Evolutionary conservation across 2,329 filamentous ascomycete species (phyloP), one percentile per base, ranked within the genome.

Genomic region (Colletotrichum scovillei): DNA sequence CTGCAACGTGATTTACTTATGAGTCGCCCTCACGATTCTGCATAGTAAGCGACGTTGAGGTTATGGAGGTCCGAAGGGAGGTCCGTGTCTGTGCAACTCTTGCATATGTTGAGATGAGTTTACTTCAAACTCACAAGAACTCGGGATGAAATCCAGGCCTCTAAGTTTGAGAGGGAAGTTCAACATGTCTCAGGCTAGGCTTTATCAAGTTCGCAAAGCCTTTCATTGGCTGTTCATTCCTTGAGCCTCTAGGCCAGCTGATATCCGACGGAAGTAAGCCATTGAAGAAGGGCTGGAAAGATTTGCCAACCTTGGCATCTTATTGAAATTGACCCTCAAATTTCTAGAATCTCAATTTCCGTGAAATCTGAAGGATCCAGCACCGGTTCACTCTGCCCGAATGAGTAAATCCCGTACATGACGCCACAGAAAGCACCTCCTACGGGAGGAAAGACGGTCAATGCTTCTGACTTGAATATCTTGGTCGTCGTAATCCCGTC

Each of bases 361-460:
- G 63, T 76, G 62, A 81, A 81, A 52, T 81, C 80, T 5, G 79
- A 78, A 12, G 79, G 78, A 56, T 80, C 78, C 24, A 81, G 69
- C 0, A 81, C 79, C 5, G 80, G 78, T 59, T 81, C 79, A 19
- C 76, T 75, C 16, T 73, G 76, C 8, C 78, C 80, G 59, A 78
- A 79, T 11, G 79, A 75, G 49, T 80, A 81, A 1, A 81, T 22
- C 0, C 80, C 80, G 57, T 78, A 80, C 80, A 81, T 81, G 26
- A 76, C 75, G 19, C 80, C 80, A 22, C 77, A 77, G 32, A 81
- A 81, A 3, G 79, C 76, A 22, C 78, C 78, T 2, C 80, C 80
- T 3, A 81, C 76, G 12, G 78, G 78, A 28, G 80, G 80, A 57
- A 76, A 75, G 26, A 79, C 59, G 0, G 78, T 80, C 65, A 81